Conservation (phyloP, 2,329 filamentous ascomycete genomes). For the Trichoderma polysporum region DNA sequence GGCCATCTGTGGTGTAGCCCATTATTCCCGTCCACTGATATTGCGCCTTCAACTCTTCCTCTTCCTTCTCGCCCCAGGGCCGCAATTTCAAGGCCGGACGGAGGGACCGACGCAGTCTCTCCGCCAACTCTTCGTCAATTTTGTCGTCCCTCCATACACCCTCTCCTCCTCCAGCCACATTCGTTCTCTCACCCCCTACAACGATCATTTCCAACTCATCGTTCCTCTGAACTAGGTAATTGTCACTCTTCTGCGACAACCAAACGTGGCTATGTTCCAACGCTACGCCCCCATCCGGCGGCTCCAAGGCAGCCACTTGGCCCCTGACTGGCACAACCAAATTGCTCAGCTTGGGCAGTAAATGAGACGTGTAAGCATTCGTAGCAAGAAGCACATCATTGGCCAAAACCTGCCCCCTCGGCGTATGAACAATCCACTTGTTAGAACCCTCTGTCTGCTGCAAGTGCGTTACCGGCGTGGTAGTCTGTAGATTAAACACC, state of each 20-base stretch:
- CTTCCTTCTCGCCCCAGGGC: constrained; percentile 35
- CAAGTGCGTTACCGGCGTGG: constrained; percentile 61
- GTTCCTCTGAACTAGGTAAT: constrained; percentile 73
- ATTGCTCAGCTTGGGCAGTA: constrained; percentile 67
- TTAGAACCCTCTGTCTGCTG: constrained; percentile 33
- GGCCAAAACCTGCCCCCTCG: constrained; percentile 64
- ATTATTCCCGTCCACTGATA: constrained; percentile 80
- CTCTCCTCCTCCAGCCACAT: constrained; percentile 46
- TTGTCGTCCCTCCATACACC: constrained; percentile 60
- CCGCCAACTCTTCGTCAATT: constrained; percentile 55
- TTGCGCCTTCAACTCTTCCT: constrained; percentile 48
- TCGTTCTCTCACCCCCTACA: constrained; percentile 66
- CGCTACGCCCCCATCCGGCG: constrained; percentile 43
- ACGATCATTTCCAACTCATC: constrained; percentile 58
- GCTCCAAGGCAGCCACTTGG: constrained; percentile 66
- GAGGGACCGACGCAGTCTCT: constrained; percentile 53
- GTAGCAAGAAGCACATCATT: constrained; percentile 71
- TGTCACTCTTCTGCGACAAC: constrained; percentile 56
- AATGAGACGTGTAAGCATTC: constrained; percentile 78
- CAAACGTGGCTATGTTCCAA: constrained; percentile 65
- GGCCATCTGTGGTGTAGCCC: constrained; percentile 67
- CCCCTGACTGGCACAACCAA: constrained; percentile 77
- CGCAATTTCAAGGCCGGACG: constrained; percentile 43
- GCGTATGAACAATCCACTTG: constrained; percentile 64
- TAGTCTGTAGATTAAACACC: constrained; percentile 71